A percentile compares a stretch with the other conserved stretches of the same genome.
Evolutionary conservation across 768 basidiomycete species (phyloP).

Genomic region (Russula compacta): DNA sequence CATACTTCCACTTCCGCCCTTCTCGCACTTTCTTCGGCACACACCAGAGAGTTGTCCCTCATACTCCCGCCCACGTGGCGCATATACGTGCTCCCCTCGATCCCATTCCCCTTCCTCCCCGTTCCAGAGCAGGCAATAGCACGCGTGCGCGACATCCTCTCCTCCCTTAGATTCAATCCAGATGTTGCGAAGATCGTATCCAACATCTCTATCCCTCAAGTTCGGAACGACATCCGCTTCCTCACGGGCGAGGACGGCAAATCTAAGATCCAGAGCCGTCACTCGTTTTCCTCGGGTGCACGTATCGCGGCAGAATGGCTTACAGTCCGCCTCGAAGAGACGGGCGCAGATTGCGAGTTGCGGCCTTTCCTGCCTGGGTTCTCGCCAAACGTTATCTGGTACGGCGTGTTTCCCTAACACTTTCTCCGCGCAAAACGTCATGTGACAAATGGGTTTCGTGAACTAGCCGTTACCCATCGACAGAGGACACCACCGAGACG

Average conservation of each 20-base stretch:
- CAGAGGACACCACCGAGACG: slow-evolving; percentile 48
- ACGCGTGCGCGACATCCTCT: slow-evolving; percentile 49
- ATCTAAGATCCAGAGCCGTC: slow-evolving; percentile 69
- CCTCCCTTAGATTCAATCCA: slow-evolving; percentile 57
- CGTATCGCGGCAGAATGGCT: slow-evolving; percentile 64
- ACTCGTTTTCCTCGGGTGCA: slow-evolving; percentile 69
- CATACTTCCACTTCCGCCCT: slow-evolving; percentile 38
- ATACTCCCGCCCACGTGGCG: slow-evolving; percentile 70
- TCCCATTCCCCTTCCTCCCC: slow-evolving; percentile 41
- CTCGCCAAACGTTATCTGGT: slow-evolving; percentile 86
- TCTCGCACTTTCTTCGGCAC: slow-evolving; percentile 36
- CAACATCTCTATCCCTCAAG: slow-evolving; percentile 55
- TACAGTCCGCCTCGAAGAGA: slow-evolving; percentile 58
- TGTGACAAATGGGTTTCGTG: neutral
- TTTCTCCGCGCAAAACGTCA: neutral
- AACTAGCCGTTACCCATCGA: slow-evolving; percentile 47
- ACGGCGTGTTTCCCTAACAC: slow-evolving; percentile 8
- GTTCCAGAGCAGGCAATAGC: slow-evolving; percentile 48
- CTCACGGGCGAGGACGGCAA: slow-evolving; percentile 77
- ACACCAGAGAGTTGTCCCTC: slow-evolving; percentile 43
- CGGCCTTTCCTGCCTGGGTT: slow-evolving; percentile 61
- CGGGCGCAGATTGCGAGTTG: slow-evolving; percentile 67
- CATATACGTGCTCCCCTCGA: slow-evolving; percentile 47
- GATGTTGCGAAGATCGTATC: slow-evolving; percentile 57
- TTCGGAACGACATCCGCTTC: slow-evolving; percentile 65